phyloP scores from a whole-genome alignment of 2,329 filamentous ascomycete genomes.

The Cadophora gregata region DNA sequence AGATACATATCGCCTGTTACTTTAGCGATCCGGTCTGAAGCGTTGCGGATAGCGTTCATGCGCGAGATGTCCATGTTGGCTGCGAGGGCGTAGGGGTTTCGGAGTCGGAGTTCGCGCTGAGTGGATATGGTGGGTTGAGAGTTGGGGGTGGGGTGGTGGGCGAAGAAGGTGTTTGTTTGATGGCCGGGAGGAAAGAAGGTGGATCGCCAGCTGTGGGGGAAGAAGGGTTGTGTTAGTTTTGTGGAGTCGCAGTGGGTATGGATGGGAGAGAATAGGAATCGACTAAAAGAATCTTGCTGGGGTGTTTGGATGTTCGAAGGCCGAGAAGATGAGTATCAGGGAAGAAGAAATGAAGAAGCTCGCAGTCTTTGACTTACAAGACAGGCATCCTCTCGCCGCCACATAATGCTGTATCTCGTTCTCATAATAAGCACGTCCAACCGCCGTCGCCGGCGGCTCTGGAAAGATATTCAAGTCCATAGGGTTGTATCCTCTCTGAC shows the following conservation, averaged over 20 bases:
- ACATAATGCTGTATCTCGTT: background rate
- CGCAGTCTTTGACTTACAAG: background rate
- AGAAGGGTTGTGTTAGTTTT: background rate
- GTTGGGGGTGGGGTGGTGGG: no score
- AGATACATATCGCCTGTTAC: background rate
- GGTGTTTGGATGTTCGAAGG: no score
- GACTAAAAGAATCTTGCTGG: no score
- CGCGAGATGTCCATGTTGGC: background rate
- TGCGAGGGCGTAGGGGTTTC: background rate
- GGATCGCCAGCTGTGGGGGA: background rate
- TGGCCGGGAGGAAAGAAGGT: background rate
- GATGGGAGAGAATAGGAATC: no score
- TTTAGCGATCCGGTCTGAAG: background rate
- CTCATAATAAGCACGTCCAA: background rate
- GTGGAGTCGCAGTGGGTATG: no score
- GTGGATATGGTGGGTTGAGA: background rate
- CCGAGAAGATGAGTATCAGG: background rate
- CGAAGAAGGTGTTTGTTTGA: background rate
- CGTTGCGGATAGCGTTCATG: background rate
- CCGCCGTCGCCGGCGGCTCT: background rate
- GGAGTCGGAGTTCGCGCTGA: background rate
- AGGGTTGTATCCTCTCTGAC: background rate
- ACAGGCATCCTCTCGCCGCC: background rate
- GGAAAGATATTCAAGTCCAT: conserved; percentile 1
- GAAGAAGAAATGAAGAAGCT: background rate